Percentiles rank a stretch among this genome's conserved stretches.
phyloP scores from a whole-genome alignment of 306 rosid species.

The Casuarina cunninghamiana region DNA sequence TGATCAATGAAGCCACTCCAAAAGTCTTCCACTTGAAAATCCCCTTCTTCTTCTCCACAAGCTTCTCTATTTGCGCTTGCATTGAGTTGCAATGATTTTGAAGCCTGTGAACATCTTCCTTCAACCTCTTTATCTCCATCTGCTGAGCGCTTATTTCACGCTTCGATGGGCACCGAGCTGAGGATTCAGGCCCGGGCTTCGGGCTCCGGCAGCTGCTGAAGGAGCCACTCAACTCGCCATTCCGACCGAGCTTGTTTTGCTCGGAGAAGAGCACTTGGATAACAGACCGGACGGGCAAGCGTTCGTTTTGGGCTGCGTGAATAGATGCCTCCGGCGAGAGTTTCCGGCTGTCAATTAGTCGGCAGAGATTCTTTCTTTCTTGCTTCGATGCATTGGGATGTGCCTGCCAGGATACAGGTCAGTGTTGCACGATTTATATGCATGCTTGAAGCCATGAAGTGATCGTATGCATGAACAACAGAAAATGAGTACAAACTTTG shows the following conservation, averaged over 20 bases:
- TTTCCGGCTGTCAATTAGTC: constrained; percentile 74
- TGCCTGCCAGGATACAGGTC: constrained; percentile 50
- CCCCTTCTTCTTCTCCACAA: constrained; percentile 55
- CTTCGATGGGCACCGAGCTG: constrained; percentile 56
- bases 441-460: neutral
- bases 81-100: constrained; percentile 63
- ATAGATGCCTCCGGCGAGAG: constrained; percentile 84
- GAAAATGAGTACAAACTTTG: neutral
- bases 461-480: neutral
- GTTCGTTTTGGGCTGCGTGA: constrained; percentile 90
- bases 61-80: constrained; percentile 70
- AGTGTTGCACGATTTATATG: neutral
- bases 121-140: constrained; percentile 67
- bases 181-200: constrained; percentile 35
- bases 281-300: constrained; percentile 88
- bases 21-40: constrained; percentile 76
- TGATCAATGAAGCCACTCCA: constrained; percentile 38
- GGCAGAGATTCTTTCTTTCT: constrained; percentile 74
- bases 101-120: constrained; percentile 70
- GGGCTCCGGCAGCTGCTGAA: constrained; percentile 65
- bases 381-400: constrained; percentile 74
- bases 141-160: constrained; percentile 66
- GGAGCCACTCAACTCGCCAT: constrained; percentile 74
- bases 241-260: constrained; percentile 57
- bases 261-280: constrained; percentile 85